Evolutionary conservation across 805 yeast species (phyloP).

Genomic region (Lachancea mirantina): DNA sequence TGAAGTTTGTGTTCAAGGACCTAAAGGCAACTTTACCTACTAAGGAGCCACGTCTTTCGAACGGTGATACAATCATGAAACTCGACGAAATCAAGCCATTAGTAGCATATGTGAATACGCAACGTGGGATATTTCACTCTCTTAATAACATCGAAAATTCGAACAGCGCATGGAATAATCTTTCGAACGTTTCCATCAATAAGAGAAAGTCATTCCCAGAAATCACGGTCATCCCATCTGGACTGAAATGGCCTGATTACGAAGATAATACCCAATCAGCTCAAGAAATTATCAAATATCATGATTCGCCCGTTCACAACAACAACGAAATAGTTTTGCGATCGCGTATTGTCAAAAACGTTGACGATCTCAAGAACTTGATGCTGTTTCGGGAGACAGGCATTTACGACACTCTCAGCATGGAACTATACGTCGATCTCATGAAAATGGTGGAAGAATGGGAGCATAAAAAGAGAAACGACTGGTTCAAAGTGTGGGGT

Average conservation of each 20-base stretch:
- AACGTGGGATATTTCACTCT: conserved; percentile 24
- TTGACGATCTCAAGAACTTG: conserved; percentile 37
- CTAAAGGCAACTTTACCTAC: conserved; percentile 50
- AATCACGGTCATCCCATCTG: conserved; percentile 21
- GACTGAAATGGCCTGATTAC: conserved; percentile 16
- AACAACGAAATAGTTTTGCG: conserved; percentile 27
- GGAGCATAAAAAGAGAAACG: conserved; percentile 38
- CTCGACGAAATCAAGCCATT: conserved; percentile 54
- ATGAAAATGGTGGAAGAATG: conserved; percentile 47
- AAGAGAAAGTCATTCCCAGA: conserved; percentile 25
- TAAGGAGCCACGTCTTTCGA: conserved; percentile 43
- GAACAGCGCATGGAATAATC: conserved; percentile 19
- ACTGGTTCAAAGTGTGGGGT: conserved; percentile 49
- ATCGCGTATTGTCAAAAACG: conserved; percentile 41
- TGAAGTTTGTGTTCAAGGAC: conserved; percentile 57
- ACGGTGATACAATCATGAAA: conserved; percentile 49
- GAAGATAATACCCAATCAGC: conserved; percentile 13
- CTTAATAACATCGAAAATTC: conserved; percentile 13
- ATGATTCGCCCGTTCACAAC: conserved; percentile 24
- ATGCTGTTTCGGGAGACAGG: conserved; percentile 34
- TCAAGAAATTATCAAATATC: conserved; percentile 30
- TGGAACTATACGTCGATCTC: conserved; percentile 53
- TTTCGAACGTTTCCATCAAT: conserved; percentile 25
- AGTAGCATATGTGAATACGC: conserved; percentile 52
- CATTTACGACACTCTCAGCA: conserved; percentile 43